Conservation (phyloP, 2,329 filamentous ascomycete species). For the Colletotrichum sp. region DNA sequence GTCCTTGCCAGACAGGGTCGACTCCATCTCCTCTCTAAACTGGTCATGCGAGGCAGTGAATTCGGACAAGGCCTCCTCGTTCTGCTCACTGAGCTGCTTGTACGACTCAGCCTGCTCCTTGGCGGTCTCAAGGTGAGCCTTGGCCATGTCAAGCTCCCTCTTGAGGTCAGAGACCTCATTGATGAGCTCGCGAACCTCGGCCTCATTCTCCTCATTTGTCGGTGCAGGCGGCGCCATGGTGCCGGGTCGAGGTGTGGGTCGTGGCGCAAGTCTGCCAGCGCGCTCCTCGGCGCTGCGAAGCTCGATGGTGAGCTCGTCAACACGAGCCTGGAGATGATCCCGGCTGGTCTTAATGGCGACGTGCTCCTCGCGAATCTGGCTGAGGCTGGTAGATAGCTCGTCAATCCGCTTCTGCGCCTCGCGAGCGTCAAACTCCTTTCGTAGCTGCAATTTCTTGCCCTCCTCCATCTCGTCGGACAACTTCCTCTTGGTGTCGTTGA, state of each 20-base stretch:
- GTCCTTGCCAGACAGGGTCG: constrained; percentile 77
- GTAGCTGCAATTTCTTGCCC: constrained; percentile 78
- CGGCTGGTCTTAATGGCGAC: constrained; percentile 84
- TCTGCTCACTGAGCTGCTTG: constrained; percentile 83
- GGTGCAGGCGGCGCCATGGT: constrained; percentile 44
- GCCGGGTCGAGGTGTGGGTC: constrained; percentile 68
- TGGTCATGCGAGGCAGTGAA: constrained; percentile 83
- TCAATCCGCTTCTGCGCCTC: constrained; percentile 92
- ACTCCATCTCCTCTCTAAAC: constrained; percentile 86
- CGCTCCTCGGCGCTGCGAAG: constrained; percentile 90
- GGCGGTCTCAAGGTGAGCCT: constrained; percentile 79
- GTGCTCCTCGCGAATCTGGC: constrained; percentile 84
- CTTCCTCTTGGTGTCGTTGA: constrained; percentile 81
- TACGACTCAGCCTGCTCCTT: constrained; percentile 86
- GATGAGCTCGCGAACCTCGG: constrained; percentile 79
- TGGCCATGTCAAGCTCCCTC: constrained; percentile 82
- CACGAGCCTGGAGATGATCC: constrained; percentile 86
- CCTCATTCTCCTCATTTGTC: constrained; percentile 55
- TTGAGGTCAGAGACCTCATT: constrained; percentile 86
- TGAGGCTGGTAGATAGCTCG: constrained; percentile 81
- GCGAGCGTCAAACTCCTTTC: constrained; percentile 89
- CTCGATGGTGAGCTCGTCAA: constrained; percentile 88
- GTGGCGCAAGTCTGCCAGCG: constrained; percentile 79
- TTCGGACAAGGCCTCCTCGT: constrained; percentile 85
- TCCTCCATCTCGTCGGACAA: constrained; percentile 84